Conservation (phyloP, 257 asterid genomes). For the Euphrasia confusa region DNA sequence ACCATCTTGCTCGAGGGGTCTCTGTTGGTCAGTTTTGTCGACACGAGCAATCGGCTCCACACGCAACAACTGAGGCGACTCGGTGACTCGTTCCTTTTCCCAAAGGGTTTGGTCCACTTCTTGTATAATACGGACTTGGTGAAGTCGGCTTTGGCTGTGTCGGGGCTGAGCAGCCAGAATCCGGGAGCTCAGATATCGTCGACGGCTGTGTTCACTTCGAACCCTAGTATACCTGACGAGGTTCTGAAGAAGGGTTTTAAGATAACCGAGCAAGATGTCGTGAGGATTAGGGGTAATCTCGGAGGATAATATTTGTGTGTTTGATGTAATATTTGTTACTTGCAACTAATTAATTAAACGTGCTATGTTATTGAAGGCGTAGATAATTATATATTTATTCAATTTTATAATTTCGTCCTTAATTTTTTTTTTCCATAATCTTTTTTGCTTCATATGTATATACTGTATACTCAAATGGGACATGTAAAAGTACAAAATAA, state of each 20-base stretch:
- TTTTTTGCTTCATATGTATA: too few relatives aligned
- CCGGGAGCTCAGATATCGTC: constrained; percentile 50
- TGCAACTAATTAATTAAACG: background rate
- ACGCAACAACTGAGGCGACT: constrained; percentile 34
- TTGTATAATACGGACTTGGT: constrained; percentile 35
- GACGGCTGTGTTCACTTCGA: constrained; percentile 23
- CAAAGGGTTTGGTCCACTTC: constrained; percentile 48
- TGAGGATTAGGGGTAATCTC: constrained; percentile 37
- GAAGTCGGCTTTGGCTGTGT: constrained; percentile 32
- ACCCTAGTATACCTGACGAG: constrained; percentile 33
- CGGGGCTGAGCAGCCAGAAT: constrained; percentile 60
- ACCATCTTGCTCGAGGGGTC: constrained; percentile 52
- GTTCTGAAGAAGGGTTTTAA: constrained; percentile 40
- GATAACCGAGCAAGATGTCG: constrained; percentile 36
- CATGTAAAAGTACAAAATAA: too few relatives aligned
- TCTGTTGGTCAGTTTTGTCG: constrained; percentile 53
- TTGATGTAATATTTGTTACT: background rate
- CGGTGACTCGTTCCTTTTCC: constrained; percentile 57
- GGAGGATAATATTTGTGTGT: constrained; percentile 31
- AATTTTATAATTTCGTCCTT: too few relatives aligned
- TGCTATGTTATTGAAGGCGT: too few relatives aligned
- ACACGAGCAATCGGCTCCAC: constrained; percentile 34
- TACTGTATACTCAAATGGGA: too few relatives aligned
- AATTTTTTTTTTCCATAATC: too few relatives aligned
- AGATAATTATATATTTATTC: too few relatives aligned